Evolutionary conservation across 805 yeast genomes (phyloP).

Genomic region (Suhomyces faveliae): DNA sequence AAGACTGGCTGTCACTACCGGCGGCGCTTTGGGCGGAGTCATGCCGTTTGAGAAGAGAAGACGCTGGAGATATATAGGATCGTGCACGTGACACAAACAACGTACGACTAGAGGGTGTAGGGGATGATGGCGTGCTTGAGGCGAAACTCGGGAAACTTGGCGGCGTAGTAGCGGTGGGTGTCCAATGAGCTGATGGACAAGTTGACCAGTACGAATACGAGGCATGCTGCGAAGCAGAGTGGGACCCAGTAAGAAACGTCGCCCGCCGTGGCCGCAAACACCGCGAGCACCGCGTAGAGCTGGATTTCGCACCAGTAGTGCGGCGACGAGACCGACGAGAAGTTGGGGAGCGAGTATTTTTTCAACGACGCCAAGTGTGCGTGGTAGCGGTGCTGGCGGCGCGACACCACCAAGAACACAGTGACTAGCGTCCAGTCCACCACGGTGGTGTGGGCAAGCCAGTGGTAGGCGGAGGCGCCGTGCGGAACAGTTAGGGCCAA

Average conservation of each 20-base stretch:
- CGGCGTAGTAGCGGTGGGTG: conserved; percentile 46
- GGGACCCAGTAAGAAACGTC: conserved; percentile 17
- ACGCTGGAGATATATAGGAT: not conserved
- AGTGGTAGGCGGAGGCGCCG: not conserved
- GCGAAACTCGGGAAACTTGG: conserved; percentile 26
- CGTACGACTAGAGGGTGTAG: not conserved
- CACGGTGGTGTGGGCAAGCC: not conserved
- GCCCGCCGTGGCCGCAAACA: conserved; percentile 14
- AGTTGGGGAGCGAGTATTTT: conserved; percentile 58
- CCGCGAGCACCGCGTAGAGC: conserved; percentile 45
- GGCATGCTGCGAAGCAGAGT: conserved; percentile 22
- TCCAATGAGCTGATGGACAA: conserved; percentile 57
- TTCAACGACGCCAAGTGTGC: conserved; percentile 43
- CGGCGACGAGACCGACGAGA: conserved; percentile 51
- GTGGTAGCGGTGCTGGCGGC: conserved; percentile 58
- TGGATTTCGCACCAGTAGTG: conserved; percentile 69
- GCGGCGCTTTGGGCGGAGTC: conserved; percentile 8
- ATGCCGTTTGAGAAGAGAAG: too few relatives aligned
- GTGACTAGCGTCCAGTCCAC: conserved; percentile 26
- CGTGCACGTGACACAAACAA: not conserved
- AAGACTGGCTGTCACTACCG: conserved; percentile 36
- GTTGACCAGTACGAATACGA: conserved; percentile 42
- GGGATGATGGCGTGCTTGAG: conserved; percentile 31
- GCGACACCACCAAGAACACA: conserved; percentile 44
- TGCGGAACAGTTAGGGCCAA: not conserved